phyloP scores from a whole-genome alignment of 495 filamentous ascomycete genomes.

The Penicillium atrosanguineum region DNA sequence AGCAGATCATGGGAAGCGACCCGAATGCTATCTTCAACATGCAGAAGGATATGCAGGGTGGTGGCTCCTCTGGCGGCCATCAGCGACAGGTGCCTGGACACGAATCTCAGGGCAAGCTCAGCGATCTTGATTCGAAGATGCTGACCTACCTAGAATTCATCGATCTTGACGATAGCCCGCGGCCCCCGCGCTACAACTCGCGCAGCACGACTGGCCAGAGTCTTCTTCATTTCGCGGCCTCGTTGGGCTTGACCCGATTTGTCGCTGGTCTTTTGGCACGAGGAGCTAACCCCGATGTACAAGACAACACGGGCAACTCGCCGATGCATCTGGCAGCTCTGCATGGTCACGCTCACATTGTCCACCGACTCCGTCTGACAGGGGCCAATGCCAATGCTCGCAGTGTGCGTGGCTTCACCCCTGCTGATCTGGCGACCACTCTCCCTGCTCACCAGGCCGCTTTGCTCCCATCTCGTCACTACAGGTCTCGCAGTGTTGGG shows the following conservation, averaged over 20 bases:
- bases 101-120: constrained; percentile 40
- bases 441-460: constrained; percentile 55
- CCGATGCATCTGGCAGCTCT: constrained; percentile 84
- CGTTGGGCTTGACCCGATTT: constrained; percentile 71
- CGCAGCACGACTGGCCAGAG: constrained; percentile 67
- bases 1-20: constrained; percentile 50
- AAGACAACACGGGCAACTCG: constrained; percentile 79
- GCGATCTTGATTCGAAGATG: constrained; percentile 67
- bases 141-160: constrained; percentile 73
- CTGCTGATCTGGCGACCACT: constrained; percentile 69
- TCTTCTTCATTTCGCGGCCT: constrained; percentile 78
- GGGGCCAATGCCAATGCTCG: constrained; percentile 70
- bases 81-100: constrained; percentile 46
- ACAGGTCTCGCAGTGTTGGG: constrained; percentile 58
- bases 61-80: constrained; percentile 34
- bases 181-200: constrained; percentile 62
- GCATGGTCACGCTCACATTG: constrained; percentile 70
- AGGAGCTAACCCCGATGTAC: constrained; percentile 71
- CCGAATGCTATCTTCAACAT: constrained; percentile 42
- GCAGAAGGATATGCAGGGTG: constrained; percentile 45
- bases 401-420: constrained; percentile 67
- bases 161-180: constrained; percentile 71
- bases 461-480: constrained; percentile 50
- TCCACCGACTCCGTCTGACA: constrained; percentile 67
- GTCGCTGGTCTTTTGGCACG: constrained; percentile 77